phyloP scores from a whole-genome alignment of 2,329 filamentous ascomycete genomes.

The Mariannaea sp. region DNA sequence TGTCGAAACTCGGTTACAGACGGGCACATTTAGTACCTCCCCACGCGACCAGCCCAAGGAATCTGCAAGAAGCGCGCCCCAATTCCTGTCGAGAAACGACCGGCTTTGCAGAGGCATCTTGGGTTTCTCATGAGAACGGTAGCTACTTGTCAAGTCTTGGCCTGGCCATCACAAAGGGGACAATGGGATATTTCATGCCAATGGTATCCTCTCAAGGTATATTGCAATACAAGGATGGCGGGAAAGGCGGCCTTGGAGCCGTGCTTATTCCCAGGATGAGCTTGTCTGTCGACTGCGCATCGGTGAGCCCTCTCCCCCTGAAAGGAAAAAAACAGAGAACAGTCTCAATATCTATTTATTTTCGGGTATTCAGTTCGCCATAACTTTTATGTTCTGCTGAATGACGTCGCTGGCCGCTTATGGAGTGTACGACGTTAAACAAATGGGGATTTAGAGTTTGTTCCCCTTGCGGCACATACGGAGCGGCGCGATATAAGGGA shows the following conservation, averaged over 20 bases:
- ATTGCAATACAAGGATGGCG: not conserved
- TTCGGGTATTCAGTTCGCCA: not conserved
- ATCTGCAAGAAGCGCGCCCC: constrained; percentile 17
- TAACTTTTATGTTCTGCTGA: not conserved
- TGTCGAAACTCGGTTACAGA: constrained; percentile 25
- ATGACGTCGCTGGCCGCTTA: constrained; percentile 14
- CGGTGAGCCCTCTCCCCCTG: too few species aligned
- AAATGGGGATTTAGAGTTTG: constrained; percentile 18
- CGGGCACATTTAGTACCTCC: not conserved
- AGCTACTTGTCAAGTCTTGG: too few species aligned
- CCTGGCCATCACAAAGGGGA: not conserved
- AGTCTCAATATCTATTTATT: too few species aligned
- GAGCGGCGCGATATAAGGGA: constrained; percentile 8
- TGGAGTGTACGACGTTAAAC: constrained; percentile 16
- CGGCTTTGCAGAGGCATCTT: too few species aligned
- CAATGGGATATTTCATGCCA: constrained; percentile 7
- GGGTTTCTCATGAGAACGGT: too few species aligned
- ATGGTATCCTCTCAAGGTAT: constrained; percentile 5
- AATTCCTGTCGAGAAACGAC: too few species aligned
- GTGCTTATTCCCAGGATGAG: too few species aligned
- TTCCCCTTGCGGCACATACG: constrained; percentile 14
- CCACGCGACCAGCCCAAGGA: constrained; percentile 16
- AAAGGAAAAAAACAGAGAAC: too few species aligned
- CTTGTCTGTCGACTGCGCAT: too few species aligned
- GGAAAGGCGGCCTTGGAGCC: too few species aligned